Base-by-base conservation (phyloP, 2,329 filamentous ascomycete species). In the Seiridium unicorne region DNA sequence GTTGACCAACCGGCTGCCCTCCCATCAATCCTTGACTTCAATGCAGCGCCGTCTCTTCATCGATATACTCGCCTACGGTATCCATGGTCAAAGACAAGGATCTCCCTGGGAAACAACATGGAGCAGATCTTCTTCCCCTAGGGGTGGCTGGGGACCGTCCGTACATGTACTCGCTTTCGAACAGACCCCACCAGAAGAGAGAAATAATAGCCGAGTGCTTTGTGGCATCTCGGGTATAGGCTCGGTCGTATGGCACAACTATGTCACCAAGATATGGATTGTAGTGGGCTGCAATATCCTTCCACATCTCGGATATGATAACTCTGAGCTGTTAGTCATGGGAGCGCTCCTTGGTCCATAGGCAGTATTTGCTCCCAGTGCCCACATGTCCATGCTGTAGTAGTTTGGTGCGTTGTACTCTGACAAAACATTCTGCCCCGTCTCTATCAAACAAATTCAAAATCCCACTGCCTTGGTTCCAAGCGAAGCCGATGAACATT, bases 151-250 rank as follows among this genome's bases (percentile, higher is more conserved):
- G 0, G 74, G 74, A 0, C 75, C 74, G 51, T 26, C 18, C 18
- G 18, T 26, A 26, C 18, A 26, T 26, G 18, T 71, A 72, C 3
- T 73, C 72, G 46, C 75, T 71, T 0, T 77, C 78, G 56, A 72
- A 79, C 8, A 80, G 63, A 4, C 75, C 73, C 77, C 78, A 80
- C 68, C 72, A 77, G 62, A 73, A 78, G 57, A 77, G 66, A 9
- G 73, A 72, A n/a, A 79, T 63, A 44, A 79, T 75, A 0, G 76
- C 68, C 1, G 73, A 75, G 61, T 79, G 75, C 4, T 67, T 67
- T 1, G 74, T 74, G 62, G 75, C 74, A 60, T 77, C 74, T n/a
- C 74, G 67, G 3, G 72, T 74, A 63, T 76, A 76, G 5, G 73
- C 74, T 11, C 74, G 68, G 61, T 76, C 73, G 53, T 75, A 76